Percentiles rank a stretch among this genome's conserved stretches.
Conservation (phyloP, 2,329 filamentous ascomycete species). For the Lecanosticta acicola region DNA sequence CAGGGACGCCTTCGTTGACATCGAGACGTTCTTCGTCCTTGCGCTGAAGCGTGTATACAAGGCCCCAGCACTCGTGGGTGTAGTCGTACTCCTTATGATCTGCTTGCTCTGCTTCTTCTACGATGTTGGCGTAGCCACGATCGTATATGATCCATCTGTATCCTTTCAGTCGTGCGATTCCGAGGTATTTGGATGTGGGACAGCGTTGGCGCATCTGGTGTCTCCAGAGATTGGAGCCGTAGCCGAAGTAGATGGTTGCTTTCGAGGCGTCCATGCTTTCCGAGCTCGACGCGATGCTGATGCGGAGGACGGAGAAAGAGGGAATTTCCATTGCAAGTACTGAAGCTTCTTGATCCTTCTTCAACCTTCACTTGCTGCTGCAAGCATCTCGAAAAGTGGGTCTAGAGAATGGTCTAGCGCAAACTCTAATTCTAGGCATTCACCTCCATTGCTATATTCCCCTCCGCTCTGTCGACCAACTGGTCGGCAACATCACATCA, state of each 20-base stretch:
- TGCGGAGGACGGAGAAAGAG: neutral
- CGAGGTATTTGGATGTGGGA: slow-evolving; percentile 49
- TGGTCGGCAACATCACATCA: neutral
- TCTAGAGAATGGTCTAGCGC: neutral
- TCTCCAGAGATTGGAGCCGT: slow-evolving; percentile 64
- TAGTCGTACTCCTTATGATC: slow-evolving; percentile 12
- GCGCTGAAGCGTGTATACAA: slow-evolving; percentile 50
- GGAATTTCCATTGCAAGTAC: slow-evolving; percentile 1
- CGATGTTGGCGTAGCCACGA: slow-evolving; percentile 65
- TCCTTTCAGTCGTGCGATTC: slow-evolving; percentile 51
- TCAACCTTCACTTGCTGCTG: too few species aligned
- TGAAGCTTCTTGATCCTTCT: too few species aligned
- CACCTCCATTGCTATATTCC: too few species aligned
- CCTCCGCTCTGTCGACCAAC: neutral
- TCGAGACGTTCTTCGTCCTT: slow-evolving; percentile 52
- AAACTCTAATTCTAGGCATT: neutral
- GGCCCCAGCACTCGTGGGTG: slow-evolving; percentile 49
- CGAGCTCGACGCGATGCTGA: slow-evolving; percentile 1
- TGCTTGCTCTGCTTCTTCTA: slow-evolving; percentile 27
- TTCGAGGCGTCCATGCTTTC: neutral
- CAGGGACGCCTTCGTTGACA: slow-evolving; percentile 57
- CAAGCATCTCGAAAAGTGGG: neutral
- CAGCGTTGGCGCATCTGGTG: slow-evolving; percentile 61
- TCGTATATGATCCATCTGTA: slow-evolving; percentile 63
- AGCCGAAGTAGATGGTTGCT: slow-evolving; percentile 52